phyloP scores from a whole-genome alignment of 2,329 filamentous ascomycete species.

The Fusarium sp. region DNA sequence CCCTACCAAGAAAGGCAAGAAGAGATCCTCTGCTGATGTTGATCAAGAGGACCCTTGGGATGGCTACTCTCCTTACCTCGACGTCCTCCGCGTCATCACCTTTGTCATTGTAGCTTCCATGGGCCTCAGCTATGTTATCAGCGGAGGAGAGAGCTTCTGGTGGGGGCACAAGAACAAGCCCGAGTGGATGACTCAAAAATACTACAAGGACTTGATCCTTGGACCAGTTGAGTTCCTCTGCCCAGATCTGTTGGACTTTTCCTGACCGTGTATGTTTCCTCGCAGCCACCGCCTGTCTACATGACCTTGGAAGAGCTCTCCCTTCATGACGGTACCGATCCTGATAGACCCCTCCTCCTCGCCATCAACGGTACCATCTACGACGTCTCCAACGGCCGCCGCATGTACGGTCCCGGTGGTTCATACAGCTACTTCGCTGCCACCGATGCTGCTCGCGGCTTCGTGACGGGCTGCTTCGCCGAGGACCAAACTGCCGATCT shows the following conservation, averaged over 20 bases:
- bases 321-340: constrained; percentile 83
- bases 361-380: constrained; percentile 91
- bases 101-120: constrained; percentile 77
- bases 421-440: constrained; percentile 91
- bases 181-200: constrained; percentile 71
- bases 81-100: constrained; percentile 77
- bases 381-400: constrained; percentile 79
- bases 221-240: constrained; percentile 45
- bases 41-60: constrained; percentile 67
- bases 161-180: constrained; percentile 76
- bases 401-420: constrained; percentile 86
- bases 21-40: constrained; percentile 38
- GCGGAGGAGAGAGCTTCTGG: constrained; percentile 76
- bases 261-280: constrained; percentile 10
- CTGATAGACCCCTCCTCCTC: constrained; percentile 85
- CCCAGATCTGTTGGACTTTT: not conserved
- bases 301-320: constrained; percentile 83
- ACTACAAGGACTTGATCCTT: constrained; percentile 64
- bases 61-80: constrained; percentile 67
- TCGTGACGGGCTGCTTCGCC: constrained; percentile 92
- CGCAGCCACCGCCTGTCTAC: constrained; percentile 71
- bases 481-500: constrained; percentile 89
- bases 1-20: constrained; percentile 45
- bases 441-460: constrained; percentile 87
- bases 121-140: constrained; percentile 83